Conservation (phyloP, 495 filamentous ascomycete species). For the Penicillium atrosanguineum region DNA sequence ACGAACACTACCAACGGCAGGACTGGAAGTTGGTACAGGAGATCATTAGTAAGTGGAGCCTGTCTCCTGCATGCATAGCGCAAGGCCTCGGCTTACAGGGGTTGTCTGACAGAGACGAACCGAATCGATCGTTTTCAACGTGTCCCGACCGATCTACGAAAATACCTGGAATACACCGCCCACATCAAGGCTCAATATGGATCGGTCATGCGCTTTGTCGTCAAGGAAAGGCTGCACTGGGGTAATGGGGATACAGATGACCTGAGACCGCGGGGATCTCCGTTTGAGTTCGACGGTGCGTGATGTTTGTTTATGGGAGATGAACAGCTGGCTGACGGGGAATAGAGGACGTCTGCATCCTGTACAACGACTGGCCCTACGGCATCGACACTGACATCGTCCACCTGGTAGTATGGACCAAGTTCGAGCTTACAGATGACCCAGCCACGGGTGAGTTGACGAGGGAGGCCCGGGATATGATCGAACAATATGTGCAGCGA, state of each 20-base stretch:
- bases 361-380: slow-evolving; percentile 92
- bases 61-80: slow-evolving; percentile 1
- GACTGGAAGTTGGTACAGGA: slow-evolving; percentile 63
- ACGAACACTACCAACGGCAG: slow-evolving; percentile 54
- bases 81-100: slow-evolving; percentile 7
- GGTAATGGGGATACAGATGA: slow-evolving; percentile 34
- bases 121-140: slow-evolving; percentile 71
- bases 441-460: slow-evolving; percentile 65
- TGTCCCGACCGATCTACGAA: slow-evolving; percentile 67
- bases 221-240: slow-evolving; percentile 66
- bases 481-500: slow-evolving; percentile 64
- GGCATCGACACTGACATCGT: slow-evolving; percentile 72
- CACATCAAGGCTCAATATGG: slow-evolving; percentile 63
- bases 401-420: slow-evolving; percentile 89
- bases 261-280: slow-evolving; percentile 41
- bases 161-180: slow-evolving; percentile 65
- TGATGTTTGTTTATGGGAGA: background rate
- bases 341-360: slow-evolving; percentile 66
- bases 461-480: slow-evolving; percentile 54
- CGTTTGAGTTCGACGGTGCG: slow-evolving; percentile 52
- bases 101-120: slow-evolving; percentile 49
- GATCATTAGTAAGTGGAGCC: slow-evolving; percentile 48
- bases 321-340: background rate
- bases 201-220: slow-evolving; percentile 70
- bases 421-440: slow-evolving; percentile 72